Conservation (phyloP, 2,329 filamentous ascomycete species). For the Colletotrichum eremochloae region DNA sequence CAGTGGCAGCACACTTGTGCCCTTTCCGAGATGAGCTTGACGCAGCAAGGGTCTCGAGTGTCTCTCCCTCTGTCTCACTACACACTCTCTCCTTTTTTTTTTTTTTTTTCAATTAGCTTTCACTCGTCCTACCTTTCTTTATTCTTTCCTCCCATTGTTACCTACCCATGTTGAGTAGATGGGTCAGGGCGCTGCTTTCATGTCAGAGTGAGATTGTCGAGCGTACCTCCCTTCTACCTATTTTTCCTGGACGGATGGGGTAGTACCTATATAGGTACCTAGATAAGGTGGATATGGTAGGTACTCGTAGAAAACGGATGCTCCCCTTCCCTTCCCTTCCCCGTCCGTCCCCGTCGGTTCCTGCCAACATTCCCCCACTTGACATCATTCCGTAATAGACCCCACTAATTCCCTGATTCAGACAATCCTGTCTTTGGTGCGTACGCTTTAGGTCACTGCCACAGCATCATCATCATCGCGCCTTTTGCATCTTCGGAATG, state of each 20-base stretch:
- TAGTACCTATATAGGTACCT: not conserved
- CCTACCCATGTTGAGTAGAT: no score
- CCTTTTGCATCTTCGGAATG: slow-evolving; percentile 15
- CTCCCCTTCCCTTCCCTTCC: not conserved
- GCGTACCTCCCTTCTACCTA: no score
- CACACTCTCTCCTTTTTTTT: not conserved
- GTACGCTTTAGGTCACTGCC: slow-evolving; percentile 11
- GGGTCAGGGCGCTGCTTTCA: no score
- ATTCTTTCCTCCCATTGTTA: no score
- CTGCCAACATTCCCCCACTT: slow-evolving; percentile 7
- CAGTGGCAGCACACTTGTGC: slow-evolving; percentile 10
- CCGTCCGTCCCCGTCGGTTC: slow-evolving; percentile 13
- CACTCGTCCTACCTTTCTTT: not conserved
- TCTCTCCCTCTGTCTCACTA: not conserved
- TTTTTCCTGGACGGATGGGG: no score
- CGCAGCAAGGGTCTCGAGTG: slow-evolving; percentile 34
- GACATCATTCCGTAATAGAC: slow-evolving; percentile 27
- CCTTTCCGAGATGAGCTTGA: slow-evolving; percentile 6
- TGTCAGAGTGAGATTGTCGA: no score
- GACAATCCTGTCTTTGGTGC: not conserved
- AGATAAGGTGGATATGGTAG: not conserved
- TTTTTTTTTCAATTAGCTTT: not conserved
- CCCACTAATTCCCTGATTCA: slow-evolving; percentile 39
- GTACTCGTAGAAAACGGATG: not conserved
- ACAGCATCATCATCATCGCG: slow-evolving; percentile 31